Evolutionary conservation across 257 asterid species (phyloP).

Genomic region (Capsicum chinense): DNA sequence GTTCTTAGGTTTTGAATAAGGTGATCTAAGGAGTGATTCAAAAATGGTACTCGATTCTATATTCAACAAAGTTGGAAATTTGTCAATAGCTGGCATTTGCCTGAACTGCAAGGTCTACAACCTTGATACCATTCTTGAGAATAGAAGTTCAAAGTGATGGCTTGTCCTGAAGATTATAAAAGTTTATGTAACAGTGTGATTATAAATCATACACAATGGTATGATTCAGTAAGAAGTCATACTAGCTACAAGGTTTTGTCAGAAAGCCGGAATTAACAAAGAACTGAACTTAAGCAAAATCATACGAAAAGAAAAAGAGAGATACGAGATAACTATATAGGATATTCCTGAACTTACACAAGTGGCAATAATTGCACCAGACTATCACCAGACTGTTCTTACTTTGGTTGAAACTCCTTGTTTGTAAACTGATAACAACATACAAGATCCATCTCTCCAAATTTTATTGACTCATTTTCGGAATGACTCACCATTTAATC

Average conservation of each 20-base stretch:
- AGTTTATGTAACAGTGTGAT: neutral
- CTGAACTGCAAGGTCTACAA: conserved; percentile 13
- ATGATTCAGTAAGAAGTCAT: conserved; percentile 1
- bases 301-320: too few relatives aligned
- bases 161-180: neutral
- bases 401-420: neutral
- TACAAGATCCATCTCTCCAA: conserved; percentile 20
- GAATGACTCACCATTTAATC: neutral
- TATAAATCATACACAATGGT: neutral
- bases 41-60: neutral
- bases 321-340: too few relatives aligned
- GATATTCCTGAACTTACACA: neutral
- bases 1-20: neutral
- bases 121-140: neutral
- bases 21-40: neutral
- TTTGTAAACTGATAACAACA: neutral
- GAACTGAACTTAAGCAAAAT: neutral
- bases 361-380: neutral
- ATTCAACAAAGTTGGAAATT: neutral
- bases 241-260: neutral
- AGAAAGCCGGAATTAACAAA: neutral
- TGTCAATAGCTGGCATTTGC: neutral
- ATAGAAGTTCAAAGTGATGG: neutral
- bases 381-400: neutral
- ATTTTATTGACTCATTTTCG: neutral